Evolutionary conservation across 2,329 filamentous ascomycete species (phyloP), one percentile per base, ranked within the genome.

Genomic region (Gremmenia infestans): DNA sequence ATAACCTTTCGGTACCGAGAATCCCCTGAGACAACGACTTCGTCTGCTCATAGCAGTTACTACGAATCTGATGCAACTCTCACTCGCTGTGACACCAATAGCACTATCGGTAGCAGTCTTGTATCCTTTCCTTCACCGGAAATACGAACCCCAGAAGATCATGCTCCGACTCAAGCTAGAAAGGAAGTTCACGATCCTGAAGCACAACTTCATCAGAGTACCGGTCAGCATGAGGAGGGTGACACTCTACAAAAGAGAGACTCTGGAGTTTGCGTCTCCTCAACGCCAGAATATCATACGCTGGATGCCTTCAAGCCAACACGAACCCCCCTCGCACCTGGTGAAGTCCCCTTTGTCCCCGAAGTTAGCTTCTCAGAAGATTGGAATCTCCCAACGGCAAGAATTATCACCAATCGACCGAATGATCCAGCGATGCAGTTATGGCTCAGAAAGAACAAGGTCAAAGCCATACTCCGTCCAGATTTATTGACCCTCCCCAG

Each of bases 1-100:
- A 53, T 61, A 36, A 56, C 28, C n/a, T 61, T 55, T 36, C 47
- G 50, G 19, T 61, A 60, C 37, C 36, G 55, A 39, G 22, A 49
- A 3, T 32, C 23, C 8, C 36, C 43, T 5, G 15, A 37, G 35
- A 15, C 23, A 7, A 22, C 46, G 12, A 47, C 22, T 11, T 17
- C 50, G n/a, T 17, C 32, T 23, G 9, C n/a, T 6, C 23, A 6
- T 42, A 42, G 7, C n/a, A 22, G 19, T 45, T n/a, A 22, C 6
- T 11, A 15, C 12, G 19, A n/a, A 12, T 19, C 22, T 5, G 15
- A 19, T 42, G 15, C 15, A 15, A 6, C 39, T 42, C 15, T 3
- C 15, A 19, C 17, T 17, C 5, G 15, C 15, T 42, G 12, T 32
- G 28, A 8, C 11, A 32, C 28, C 3, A 32, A 32, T 11, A 32